Evolutionary conservation across 768 basidiomycete species (phyloP).

Genomic region (Lactifluus volemus): DNA sequence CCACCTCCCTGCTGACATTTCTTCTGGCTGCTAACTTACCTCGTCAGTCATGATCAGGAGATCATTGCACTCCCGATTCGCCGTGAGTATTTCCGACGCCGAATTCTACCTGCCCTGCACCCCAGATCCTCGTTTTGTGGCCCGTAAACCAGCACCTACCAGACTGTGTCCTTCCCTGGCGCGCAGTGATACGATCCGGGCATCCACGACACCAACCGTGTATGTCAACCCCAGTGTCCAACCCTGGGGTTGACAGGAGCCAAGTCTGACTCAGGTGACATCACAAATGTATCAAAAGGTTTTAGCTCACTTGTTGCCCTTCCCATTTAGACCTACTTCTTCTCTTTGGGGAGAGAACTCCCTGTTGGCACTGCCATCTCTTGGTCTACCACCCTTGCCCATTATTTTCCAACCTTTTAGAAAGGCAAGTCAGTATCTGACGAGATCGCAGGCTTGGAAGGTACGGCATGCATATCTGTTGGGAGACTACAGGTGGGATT

Average conservation of each 20-base stretch:
- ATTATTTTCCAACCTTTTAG: too few relatives aligned
- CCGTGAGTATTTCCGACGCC: conserved; percentile 45
- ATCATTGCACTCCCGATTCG: conserved; percentile 70
- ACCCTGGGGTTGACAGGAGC: neutral
- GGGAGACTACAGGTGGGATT: too few relatives aligned
- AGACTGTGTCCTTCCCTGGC: conserved; percentile 62
- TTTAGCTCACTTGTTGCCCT: too few relatives aligned
- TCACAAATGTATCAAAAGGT: too few relatives aligned
- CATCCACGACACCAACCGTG: conserved; percentile 45
- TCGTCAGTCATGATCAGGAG: conserved; percentile 55
- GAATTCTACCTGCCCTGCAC: conserved; percentile 75
- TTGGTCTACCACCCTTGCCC: too few relatives aligned
- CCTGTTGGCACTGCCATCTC: too few relatives aligned
- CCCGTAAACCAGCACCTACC: conserved; percentile 40
- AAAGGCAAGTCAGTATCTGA: too few relatives aligned
- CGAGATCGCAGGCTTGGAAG: too few relatives aligned
- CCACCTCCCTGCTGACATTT: conserved; percentile 36
- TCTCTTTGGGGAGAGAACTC: too few relatives aligned
- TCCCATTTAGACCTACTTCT: too few relatives aligned
- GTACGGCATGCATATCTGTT: too few relatives aligned
- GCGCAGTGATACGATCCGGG: conserved; percentile 61
- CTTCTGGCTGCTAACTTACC: conserved; percentile 52
- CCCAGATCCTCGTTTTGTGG: conserved; percentile 46
- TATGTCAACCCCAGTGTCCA: conserved; percentile 17
- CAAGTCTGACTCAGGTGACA: too few relatives aligned